phyloP scores from a whole-genome alignment of 192 early-diverging fungal genomes.

The Umbelopsis ramanniana region DNA sequence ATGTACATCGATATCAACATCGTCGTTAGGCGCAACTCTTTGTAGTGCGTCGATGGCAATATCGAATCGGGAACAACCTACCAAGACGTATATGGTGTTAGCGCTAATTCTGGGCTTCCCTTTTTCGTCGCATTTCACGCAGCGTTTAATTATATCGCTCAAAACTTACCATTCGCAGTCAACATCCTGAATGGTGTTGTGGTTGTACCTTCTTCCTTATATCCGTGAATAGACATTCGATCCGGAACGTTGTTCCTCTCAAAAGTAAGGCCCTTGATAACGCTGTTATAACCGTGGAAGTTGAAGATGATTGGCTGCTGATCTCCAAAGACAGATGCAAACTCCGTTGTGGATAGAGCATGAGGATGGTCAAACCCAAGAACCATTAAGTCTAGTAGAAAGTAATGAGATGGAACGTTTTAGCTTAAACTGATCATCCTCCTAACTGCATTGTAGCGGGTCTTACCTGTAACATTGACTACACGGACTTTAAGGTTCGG shows the following conservation, averaged over 20 bases:
- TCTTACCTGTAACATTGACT: conserved; percentile 48
- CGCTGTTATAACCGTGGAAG: conserved; percentile 51
- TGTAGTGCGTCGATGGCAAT: conserved; percentile 43
- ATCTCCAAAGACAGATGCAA: conserved; percentile 41
- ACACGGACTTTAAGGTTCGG: conserved; percentile 44
- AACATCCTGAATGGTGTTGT: conserved; percentile 51
- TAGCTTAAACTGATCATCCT: not conserved
- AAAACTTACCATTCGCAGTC: conserved; percentile 35
- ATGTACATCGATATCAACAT: conserved; percentile 31
- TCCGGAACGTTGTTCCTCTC: conserved; percentile 32
- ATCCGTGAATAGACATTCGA: conserved; percentile 40
- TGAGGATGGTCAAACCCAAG: conserved; percentile 44
- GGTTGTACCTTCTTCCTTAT: conserved; percentile 52
- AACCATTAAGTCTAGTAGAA: conserved; percentile 44
- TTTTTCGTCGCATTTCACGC: not conserved
- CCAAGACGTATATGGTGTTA: conserved; percentile 4
- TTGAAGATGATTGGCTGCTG: conserved; percentile 47
- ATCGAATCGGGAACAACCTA: conserved; percentile 37
- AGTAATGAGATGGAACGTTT: not conserved
- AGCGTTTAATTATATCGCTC: not conserved
- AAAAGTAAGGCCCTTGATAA: conserved; percentile 39
- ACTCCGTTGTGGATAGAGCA: conserved; percentile 39
- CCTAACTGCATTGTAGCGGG: not conserved
- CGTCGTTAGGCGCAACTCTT: conserved; percentile 6
- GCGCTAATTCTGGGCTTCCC: not conserved